These are phyloP conservation scores for Cucumis hystrix DNA, from an alignment of 306 rosid species.

Conservation along the genomic window DNA sequence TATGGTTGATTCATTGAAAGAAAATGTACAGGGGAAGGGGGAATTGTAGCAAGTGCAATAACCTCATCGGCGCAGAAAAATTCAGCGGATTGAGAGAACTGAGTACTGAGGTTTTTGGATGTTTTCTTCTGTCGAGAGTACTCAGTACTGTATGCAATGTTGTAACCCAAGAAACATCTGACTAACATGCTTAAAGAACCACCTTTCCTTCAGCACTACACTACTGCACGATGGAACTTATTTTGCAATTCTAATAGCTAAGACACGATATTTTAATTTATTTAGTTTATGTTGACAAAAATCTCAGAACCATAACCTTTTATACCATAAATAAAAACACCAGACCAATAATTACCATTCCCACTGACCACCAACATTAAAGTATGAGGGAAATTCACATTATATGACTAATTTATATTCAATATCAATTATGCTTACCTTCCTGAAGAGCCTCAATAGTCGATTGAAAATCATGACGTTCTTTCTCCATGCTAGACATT, in stretches of 20 bases:
- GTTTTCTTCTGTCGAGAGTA: too few relatives aligned
- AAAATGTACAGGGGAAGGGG: not conserved
- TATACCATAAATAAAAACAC: not conserved
- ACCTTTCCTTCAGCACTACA: not conserved
- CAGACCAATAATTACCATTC: not conserved
- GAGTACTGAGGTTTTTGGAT: not conserved
- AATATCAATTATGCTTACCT: conserved; percentile 28
- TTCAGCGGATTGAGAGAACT: too few relatives aligned
- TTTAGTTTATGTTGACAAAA: too few relatives aligned
- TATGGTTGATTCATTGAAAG: not conserved
- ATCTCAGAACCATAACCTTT: too few relatives aligned
- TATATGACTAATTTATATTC: not conserved
- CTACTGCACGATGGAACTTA: not conserved
- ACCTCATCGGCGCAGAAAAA: not conserved
- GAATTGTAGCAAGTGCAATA: not conserved
- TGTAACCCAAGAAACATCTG: not conserved
- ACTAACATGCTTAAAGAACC: not conserved
- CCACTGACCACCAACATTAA: not conserved
- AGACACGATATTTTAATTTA: not conserved
- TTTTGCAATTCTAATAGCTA: not conserved
- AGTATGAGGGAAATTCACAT: not conserved
- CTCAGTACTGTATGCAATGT: not conserved
- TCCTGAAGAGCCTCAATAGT: conserved; percentile 85
- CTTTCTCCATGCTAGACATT: conserved; percentile 75
- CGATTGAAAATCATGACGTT: conserved; percentile 71